Conservation (phyloP, 441 rosid species). For the Brassica hybrid region DNA sequence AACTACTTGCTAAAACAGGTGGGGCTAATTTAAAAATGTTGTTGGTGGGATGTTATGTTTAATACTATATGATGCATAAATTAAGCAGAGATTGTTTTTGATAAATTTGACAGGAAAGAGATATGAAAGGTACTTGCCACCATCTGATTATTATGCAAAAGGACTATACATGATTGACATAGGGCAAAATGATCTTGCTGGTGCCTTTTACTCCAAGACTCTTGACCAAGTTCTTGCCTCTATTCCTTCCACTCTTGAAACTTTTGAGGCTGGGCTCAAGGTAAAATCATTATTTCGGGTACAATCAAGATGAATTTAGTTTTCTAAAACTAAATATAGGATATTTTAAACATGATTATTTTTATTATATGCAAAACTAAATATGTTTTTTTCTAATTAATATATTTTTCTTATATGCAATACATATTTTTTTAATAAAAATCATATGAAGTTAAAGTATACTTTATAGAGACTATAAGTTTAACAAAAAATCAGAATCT, state of each 20-base stretch:
- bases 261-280: conserved; percentile 81
- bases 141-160: conserved; percentile 64
- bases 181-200: conserved; percentile 67
- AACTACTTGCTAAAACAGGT: conserved; percentile 65
- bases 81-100: conserved; percentile 26
- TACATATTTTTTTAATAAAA: neutral
- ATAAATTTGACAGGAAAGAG: conserved; percentile 54
- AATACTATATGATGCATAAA: conserved; percentile 14
- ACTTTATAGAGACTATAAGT: neutral
- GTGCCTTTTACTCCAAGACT: conserved; percentile 89
- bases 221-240: conserved; percentile 80
- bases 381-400: neutral
- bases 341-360: neutral
- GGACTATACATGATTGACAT: conserved; percentile 67
- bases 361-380: neutral
- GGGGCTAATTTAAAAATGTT: neutral
- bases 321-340: neutral
- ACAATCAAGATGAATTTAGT: neutral
- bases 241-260: conserved; percentile 67
- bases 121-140: conserved; percentile 63
- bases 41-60: conserved; percentile 15
- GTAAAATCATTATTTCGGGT: conserved; percentile 36
- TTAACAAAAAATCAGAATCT: neutral
- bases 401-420: too few relatives aligned
- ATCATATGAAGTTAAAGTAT: neutral